Percentiles rank a stretch among this genome's conserved stretches.
Conservation (phyloP, 2,329 filamentous ascomycete genomes). For the Periglandula ipomoeae region DNA sequence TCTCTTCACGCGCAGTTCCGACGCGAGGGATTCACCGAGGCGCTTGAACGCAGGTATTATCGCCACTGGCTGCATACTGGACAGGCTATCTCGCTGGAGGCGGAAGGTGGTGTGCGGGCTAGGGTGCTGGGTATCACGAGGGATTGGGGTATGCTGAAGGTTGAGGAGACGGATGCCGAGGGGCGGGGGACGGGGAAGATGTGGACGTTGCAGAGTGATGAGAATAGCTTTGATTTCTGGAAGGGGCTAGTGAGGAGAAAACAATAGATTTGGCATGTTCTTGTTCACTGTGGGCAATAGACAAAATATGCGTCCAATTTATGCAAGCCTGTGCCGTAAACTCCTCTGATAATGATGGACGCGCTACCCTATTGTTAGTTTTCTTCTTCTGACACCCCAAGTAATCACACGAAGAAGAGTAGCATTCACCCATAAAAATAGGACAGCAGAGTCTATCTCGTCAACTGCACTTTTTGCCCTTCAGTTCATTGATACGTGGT, state of each 20-base stretch:
- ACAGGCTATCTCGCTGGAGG: constrained; percentile 65
- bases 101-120: constrained; percentile 65
- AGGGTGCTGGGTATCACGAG: constrained; percentile 77
- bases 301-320: no score
- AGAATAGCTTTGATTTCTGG: constrained; percentile 98
- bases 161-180: constrained; percentile 69
- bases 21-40: constrained; percentile 60
- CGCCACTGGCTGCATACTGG: constrained; percentile 75
- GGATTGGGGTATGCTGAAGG: constrained; percentile 84
- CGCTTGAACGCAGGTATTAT: constrained; percentile 73
- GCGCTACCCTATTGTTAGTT: no score
- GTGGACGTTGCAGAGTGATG: constrained; percentile 86
- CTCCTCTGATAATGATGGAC: no score
- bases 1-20: constrained; percentile 67
- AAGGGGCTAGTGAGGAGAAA: constrained; percentile 78
- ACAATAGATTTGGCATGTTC: constrained; percentile 31
- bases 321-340: no score
- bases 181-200: constrained; percentile 67
- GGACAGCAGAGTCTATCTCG: no score
- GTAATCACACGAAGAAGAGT: no score
- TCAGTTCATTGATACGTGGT: no score
- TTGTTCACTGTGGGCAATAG: neutral
- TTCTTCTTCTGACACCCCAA: no score
- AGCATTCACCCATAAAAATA: no score
- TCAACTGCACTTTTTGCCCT: no score